Evolutionary conservation across 306 rosid genomes (phyloP).

Genomic region (Mimosa bimucronata): DNA sequence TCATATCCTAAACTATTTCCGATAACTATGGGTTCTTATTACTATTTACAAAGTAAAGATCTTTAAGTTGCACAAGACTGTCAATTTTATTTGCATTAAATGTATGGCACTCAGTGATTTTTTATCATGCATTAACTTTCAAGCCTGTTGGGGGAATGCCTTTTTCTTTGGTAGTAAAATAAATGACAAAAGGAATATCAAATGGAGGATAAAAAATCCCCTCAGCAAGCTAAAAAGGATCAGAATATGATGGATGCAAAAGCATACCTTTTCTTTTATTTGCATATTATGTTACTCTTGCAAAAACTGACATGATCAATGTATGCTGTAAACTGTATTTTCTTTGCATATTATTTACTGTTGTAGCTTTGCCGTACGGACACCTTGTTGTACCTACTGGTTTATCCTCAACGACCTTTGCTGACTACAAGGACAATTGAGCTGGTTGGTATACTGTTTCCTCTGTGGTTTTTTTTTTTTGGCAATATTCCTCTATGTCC

Average conservation of each 20-base stretch:
- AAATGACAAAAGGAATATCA: neutral
- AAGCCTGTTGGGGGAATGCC: neutral
- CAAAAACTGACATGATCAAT: conserved; percentile 11
- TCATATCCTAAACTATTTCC: too few species aligned
- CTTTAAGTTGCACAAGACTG: neutral
- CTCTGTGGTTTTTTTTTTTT: neutral
- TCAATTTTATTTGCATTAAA: neutral
- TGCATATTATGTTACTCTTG: conserved; percentile 16
- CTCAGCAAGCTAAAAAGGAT: neutral
- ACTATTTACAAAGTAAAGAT: too few species aligned
- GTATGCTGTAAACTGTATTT: conserved; percentile 23
- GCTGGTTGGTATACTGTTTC: conserved; percentile 67
- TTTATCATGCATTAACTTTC: neutral
- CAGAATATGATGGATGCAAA: neutral
- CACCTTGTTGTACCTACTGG: conserved; percentile 81
- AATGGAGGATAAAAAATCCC: neutral
- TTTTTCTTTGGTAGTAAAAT: neutral
- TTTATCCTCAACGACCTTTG: conserved; percentile 93
- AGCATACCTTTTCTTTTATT: conserved; percentile 9
- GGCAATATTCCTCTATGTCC: conserved; percentile 9
- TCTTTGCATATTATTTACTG: conserved; percentile 8
- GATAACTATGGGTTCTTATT: too few species aligned
- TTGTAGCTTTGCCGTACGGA: conserved; percentile 79
- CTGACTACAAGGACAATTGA: conserved; percentile 91
- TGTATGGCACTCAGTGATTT: neutral